phyloP scores from a whole-genome alignment of 352 stramenopile genomes.

The Blastocystis sp. region DNA sequence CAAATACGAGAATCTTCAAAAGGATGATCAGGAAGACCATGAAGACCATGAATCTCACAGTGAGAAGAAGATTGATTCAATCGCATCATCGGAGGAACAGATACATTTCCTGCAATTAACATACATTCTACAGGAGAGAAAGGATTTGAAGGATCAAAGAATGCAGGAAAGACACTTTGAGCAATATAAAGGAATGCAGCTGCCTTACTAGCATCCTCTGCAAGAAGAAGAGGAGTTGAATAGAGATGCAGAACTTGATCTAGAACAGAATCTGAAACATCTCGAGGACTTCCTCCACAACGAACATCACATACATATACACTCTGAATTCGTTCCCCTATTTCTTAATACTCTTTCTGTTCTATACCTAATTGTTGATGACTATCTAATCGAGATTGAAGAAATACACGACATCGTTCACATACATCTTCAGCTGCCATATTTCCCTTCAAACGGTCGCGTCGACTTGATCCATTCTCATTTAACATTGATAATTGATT shows the following conservation, averaged over 20 bases:
- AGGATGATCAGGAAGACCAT: background rate
- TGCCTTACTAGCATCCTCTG: constrained; percentile 14
- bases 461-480: constrained; percentile 6
- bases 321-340: background rate
- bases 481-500: background rate
- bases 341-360: background rate
- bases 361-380: background rate
- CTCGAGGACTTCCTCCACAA: background rate
- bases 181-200: background rate
- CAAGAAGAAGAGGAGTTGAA: background rate
- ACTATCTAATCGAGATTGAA: background rate
- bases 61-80: no score
- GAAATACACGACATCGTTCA: background rate
- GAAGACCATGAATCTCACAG: background rate
- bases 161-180: background rate
- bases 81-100: background rate
- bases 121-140: background rate
- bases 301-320: background rate
- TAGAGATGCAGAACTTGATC: background rate
- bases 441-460: background rate
- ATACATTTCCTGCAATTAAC: background rate
- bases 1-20: background rate
- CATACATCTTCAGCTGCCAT: background rate
- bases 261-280: background rate
- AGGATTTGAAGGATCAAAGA: background rate